Evolutionary conservation across 2,329 filamentous ascomycete genomes (phyloP), one percentile per base, ranked within the genome.

Genomic region (Talaromyces verruculosus): DNA sequence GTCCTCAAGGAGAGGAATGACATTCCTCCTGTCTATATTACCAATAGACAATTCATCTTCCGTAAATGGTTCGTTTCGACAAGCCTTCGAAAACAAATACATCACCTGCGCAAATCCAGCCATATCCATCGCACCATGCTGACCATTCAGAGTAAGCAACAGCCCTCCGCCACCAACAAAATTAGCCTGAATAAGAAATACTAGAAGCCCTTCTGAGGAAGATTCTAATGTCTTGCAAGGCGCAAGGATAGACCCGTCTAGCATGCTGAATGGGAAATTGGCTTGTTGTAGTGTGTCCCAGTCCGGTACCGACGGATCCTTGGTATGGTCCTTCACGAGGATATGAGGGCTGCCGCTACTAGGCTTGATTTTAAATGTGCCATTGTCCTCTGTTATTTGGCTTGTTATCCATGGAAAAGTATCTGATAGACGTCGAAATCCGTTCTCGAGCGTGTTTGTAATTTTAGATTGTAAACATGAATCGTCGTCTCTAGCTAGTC

Each of bases 51-150:
- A 47, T 61, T 87, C 85, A 6, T 83, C 75, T 0, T 67, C 47
- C 0, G 81, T 83, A 69, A 85, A 85, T 0, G 67, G n/a, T 35
- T 83, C 80, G 1, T 74, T 71, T 0, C 71, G 72, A 63, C 84
- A 85, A 0, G 83, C 84, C 64, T 85, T 84, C 0, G 80, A 77
- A 5, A 87, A 73, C 1, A 84, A 78, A 2, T 72, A 66, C 17
- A 85, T 83, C 17, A 85, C 67, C 25, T 80, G 76, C 2, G 75
- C 82, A 68, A 83, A 80, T 1, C 84, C 85, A 0, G 77, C 78
- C 74, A 84, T 82, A 64, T 87, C 85, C 78, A 85, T 83, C 0
- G 76, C 72, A 5, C 78, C 77, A 68, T 87, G 85, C 28, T 84
- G 79, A 7, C 76, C 79, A 33, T 78, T 77, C 28, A 86, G 74